Conservation (phyloP, 257 asterid species). For the Solanum gandarillasii region DNA sequence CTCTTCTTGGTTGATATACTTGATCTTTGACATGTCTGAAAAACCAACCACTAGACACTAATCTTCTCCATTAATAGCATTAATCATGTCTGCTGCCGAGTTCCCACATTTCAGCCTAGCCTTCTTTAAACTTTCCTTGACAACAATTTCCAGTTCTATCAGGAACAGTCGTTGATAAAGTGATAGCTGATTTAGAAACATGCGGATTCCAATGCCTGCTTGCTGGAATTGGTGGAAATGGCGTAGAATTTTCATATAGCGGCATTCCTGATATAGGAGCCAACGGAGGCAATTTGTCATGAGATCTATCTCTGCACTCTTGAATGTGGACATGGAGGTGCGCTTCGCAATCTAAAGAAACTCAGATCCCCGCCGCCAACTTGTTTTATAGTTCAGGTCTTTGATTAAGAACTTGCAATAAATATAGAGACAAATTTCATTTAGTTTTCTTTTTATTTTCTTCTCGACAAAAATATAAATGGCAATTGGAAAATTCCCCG, state of each 20-base stretch:
- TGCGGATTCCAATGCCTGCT: slow-evolving; percentile 70
- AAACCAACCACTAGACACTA: neutral
- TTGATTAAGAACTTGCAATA: neutral
- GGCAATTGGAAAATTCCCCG: neutral
- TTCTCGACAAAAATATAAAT: neutral
- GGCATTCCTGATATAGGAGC: slow-evolving; percentile 26
- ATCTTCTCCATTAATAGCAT: neutral
- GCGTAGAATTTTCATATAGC: slow-evolving; percentile 63
- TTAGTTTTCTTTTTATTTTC: too few relatives aligned
- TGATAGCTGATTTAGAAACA: slow-evolving; percentile 62
- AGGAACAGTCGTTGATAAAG: slow-evolving; percentile 68
- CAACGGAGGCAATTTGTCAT: neutral
- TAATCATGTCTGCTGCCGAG: neutral
- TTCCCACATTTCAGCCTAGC: neutral
- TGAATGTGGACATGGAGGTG: neutral
- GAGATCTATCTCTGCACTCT: neutral
- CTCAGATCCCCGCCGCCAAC: neutral
- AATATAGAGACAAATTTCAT: neutral
- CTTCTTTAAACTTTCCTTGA: slow-evolving; percentile 24
- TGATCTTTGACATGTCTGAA: neutral
- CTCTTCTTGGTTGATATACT: neutral
- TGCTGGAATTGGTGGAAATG: slow-evolving; percentile 90
- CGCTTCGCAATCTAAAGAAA: neutral
- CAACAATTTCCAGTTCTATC: slow-evolving; percentile 49
- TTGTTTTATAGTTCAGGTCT: neutral